A percentile compares a stretch with the other conserved stretches of the same genome.
Evolutionary conservation across 2,329 filamentous ascomycete genomes (phyloP).

Genomic region (Aspergillus novoparasiticus): DNA sequence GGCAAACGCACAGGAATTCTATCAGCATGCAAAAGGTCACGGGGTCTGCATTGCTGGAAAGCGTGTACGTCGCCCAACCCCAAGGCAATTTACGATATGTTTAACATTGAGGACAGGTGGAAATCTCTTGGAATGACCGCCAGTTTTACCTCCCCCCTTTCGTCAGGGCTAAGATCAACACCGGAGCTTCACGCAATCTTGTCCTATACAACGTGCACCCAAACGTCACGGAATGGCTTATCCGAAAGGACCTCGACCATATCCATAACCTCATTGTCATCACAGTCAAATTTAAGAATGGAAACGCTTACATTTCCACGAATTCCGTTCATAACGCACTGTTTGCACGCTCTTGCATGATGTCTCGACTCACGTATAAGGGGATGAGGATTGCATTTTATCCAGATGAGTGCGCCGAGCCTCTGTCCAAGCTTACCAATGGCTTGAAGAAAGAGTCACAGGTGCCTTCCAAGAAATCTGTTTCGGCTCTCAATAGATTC

Average conservation of each 20-base stretch:
- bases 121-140: conserved; percentile 69
- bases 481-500: conserved; percentile 60
- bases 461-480: conserved; percentile 36
- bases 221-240: conserved; percentile 62
- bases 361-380: conserved; percentile 68
- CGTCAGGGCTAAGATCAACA: conserved; percentile 64
- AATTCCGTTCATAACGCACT: conserved; percentile 78
- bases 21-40: conserved; percentile 63
- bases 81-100: neutral
- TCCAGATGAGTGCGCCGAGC: conserved; percentile 70
- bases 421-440: conserved; percentile 49
- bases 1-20: conserved; percentile 65
- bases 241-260: conserved; percentile 76
- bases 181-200: conserved; percentile 73
- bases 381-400: conserved; percentile 70
- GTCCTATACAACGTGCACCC: conserved; percentile 63
- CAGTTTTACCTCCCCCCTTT: conserved; percentile 69
- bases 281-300: conserved; percentile 60
- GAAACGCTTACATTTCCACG: conserved; percentile 69
- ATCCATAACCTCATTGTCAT: conserved; percentile 78
- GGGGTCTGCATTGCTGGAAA: conserved; percentile 71
- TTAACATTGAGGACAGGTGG: conserved; percentile 53
- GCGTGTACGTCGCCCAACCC: conserved; percentile 54
- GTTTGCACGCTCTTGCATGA: conserved; percentile 78
- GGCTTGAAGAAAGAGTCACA: conserved; percentile 30